These are phyloP conservation scores for Diaporthe sp. DNA, from an alignment of 2,329 filamentous ascomycete genomes.

Conservation along the genomic window DNA sequence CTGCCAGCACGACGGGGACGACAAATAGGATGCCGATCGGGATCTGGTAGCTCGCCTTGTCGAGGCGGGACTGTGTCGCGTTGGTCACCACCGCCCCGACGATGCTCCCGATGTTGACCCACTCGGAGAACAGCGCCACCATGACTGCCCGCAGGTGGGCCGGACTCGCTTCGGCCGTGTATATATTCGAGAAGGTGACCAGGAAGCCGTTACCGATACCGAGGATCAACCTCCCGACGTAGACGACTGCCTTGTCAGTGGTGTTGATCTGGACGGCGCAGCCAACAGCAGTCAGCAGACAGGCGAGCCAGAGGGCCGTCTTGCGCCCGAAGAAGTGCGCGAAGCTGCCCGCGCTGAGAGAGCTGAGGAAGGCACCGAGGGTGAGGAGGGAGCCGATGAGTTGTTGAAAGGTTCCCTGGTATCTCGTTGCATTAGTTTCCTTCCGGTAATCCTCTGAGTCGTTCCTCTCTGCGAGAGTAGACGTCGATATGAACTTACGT, in stretches of 20 bases:
- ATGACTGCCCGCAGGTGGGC: conserved; percentile 62
- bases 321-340: conserved; percentile 60
- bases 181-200: conserved; percentile 60
- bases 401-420: conserved; percentile 62
- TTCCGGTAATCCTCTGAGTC: conserved; percentile 43
- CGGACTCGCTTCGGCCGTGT: conserved; percentile 61
- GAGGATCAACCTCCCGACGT: conserved; percentile 59
- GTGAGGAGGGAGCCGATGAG: conserved; percentile 65
- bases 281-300: conserved; percentile 57
- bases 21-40: conserved; percentile 60
- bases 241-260: conserved; percentile 54
- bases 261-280: conserved; percentile 59
- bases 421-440: neutral
- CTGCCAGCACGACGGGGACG: conserved; percentile 59
- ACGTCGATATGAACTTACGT: conserved; percentile 44
- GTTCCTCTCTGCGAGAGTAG: neutral
- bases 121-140: conserved; percentile 61
- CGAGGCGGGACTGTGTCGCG: conserved; percentile 51
- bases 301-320: conserved; percentile 60
- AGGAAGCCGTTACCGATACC: conserved; percentile 58
- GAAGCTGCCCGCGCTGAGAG: conserved; percentile 60
- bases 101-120: conserved; percentile 62
- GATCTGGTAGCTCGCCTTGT: conserved; percentile 59
- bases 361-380: conserved; percentile 63
- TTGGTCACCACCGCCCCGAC: conserved; percentile 60